phyloP scores from a whole-genome alignment of 2,329 filamentous ascomycete genomes.

The Xylariaceae sp. region DNA sequence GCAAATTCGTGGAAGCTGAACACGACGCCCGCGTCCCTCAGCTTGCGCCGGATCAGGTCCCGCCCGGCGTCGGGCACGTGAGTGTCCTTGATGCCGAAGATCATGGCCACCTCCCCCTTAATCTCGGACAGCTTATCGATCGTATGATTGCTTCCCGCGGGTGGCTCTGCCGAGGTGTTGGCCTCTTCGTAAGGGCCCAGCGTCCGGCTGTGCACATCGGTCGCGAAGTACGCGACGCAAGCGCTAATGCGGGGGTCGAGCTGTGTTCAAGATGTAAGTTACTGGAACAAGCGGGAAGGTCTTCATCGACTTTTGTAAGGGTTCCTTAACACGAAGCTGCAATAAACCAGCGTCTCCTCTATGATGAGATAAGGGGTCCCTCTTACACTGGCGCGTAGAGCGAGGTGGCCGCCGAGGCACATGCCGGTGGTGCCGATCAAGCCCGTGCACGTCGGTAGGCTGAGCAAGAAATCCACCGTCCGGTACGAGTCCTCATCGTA shows the following conservation, averaged over 20 bases:
- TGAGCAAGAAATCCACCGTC: conserved; percentile 64
- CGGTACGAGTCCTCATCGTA: conserved; percentile 76
- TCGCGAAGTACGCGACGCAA: conserved; percentile 84
- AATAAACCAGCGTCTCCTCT: too few relatives aligned
- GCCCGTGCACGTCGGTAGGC: conserved; percentile 73
- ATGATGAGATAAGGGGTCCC: too few relatives aligned
- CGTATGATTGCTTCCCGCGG: conserved; percentile 43
- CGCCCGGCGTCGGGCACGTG: conserved; percentile 80
- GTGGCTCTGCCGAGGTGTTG: conserved; percentile 39
- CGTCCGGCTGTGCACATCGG: conserved; percentile 76
- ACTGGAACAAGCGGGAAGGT: too few relatives aligned
- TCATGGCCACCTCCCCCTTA: conserved; percentile 76
- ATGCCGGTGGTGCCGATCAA: conserved; percentile 77
- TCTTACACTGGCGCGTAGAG: conserved; percentile 51
- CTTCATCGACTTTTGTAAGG: too few relatives aligned
- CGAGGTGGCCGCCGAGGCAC: conserved; percentile 89
- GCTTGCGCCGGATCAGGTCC: conserved; percentile 74
- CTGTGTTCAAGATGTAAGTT: conserved; percentile 29
- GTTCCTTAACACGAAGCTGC: too few relatives aligned
- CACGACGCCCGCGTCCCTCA: conserved; percentile 67
- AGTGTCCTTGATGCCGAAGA: conserved; percentile 86
- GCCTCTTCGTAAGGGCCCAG: conserved; percentile 56
- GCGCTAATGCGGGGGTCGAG: conserved; percentile 73
- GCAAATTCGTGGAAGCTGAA: conserved; percentile 85
- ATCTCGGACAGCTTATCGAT: conserved; percentile 57